Evolutionary conservation across 164 flowering plant genomes (phyloP).

Genomic region (Platanus orientalis): DNA sequence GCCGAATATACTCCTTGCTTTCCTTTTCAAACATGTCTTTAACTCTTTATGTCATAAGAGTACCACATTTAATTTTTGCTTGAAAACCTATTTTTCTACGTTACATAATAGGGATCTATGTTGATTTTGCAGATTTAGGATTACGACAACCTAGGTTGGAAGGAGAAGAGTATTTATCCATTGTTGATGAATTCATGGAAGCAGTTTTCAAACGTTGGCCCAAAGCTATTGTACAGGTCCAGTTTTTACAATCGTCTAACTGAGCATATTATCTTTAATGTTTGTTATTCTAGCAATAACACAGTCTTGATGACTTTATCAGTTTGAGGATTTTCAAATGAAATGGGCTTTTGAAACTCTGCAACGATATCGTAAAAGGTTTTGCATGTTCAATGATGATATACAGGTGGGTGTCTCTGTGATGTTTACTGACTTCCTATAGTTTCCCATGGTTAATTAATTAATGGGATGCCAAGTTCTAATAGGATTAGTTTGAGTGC

Average conservation of each 20-base stretch:
- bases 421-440: slow-evolving; percentile 1
- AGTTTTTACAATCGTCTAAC: slow-evolving; percentile 9
- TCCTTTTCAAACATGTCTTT: too few species aligned
- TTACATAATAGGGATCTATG: slow-evolving; percentile 1
- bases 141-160: slow-evolving; percentile 86
- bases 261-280: slow-evolving; percentile 2
- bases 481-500: neutral
- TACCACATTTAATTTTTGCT: neutral
- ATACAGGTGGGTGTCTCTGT: slow-evolving; percentile 58
- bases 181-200: slow-evolving; percentile 99
- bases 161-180: slow-evolving; percentile 85
- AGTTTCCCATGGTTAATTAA: neutral
- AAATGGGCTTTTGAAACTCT: slow-evolving; percentile 99
- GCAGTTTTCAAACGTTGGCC: slow-evolving; percentile 94
- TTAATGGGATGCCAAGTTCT: neutral
- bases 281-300: neutral
- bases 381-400: slow-evolving; percentile 99
- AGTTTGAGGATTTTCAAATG: slow-evolving; percentile 99
- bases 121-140: slow-evolving; percentile 76
- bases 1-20: too few species aligned
- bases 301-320: slow-evolving; percentile 13
- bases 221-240: slow-evolving; percentile 95
- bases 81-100: neutral
- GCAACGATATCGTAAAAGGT: slow-evolving; percentile 74
- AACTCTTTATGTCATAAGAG: too few species aligned